Base-by-base conservation (phyloP, 768 basidiomycete genomes). In the Rhizopogon salebrosus region DNA sequence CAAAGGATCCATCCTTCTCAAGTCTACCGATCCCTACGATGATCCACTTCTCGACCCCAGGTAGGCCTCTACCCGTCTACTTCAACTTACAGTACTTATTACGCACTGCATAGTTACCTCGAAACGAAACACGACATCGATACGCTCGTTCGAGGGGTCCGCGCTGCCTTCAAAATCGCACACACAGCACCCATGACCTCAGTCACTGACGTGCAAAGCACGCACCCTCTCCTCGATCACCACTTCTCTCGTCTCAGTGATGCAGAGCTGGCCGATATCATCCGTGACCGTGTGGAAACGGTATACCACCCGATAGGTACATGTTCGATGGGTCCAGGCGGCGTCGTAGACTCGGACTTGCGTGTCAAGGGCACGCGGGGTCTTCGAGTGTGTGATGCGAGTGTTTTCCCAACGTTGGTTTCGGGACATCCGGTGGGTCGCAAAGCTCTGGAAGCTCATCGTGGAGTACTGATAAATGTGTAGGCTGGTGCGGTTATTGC, bases 371-470 rank as follows among this genome's bases (percentile, higher is more conserved):
- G 78, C 4, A 58, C 70, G 4, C 58, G 61, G 48, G 68, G 71
- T 43, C 66, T 80, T 42, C 54, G 79, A 16, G 68, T 81, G 13
- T 77, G 66, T 16, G 79, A 80, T 55, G 77, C 76, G 40, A 74
- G 72, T 10, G 58, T 79, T 23, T 72, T 72, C 52, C 76, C 79
- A 39, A 70, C 63, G 34, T 62, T 79, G 49, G 59, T 73, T 0
- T 66, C 74, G 1, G 75, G 76, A 20, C 78, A 80, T 51, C 75
- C 77, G 60, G 76, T 76, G 42, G 53, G 72, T 67, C 5, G 10
- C 18, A 10, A 23, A 22, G n/a, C 14, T 14, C 11, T 35, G 42
- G 29, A 40, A n/a, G 29, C 11, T 41, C 3, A 7, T n/a, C 11
- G 26, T 3, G 10, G 41, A 53, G 36, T 13, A 26, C 39, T 49